Evolutionary conservation across 345 rosid species (phyloP), one percentile per base, ranked within the genome.

Genomic region (Syzygium aqueum): DNA sequence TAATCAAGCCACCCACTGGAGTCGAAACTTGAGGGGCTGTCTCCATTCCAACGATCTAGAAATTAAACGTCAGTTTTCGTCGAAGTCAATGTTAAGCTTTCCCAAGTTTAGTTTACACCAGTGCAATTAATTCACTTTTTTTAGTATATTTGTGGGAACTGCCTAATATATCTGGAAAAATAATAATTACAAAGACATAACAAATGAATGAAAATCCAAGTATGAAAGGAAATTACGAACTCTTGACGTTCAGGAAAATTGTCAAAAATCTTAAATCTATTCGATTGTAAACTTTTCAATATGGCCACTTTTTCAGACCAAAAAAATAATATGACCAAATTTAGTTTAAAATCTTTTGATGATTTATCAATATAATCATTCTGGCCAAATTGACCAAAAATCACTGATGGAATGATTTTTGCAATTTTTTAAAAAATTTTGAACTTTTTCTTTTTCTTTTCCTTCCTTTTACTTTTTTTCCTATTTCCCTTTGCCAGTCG

Each of bases 351-450:
- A 15, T 7, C 14, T 63, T 63, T 28, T 63, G 17, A 63, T 65
- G 0, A 65, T 28, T 15, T 65, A 1, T 7, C 5, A 0, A 65
- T 2, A 13, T 16, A 30, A 1, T 30, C 2, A 8, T 30, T 15
- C 1, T 3, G 11, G 7, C 1, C 9, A 28, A 16, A 28, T 59
- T 59, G 28, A 1, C 3, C 12, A 43, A 27, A 61, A 30, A 67
- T 17, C 12, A 0, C 11, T 14, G 4, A 33, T 1, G 5, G 16
- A 8, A 16, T 0, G 8, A 23, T 25, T 57, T 57, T 57, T 25
- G 11, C 14, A 57, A 57, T 23, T 23, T 23, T 22, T 53, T 7
- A 21, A 52, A 51, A 51, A 56, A 56, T 1, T 3, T 40, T 40
- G 40, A n/a, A 23, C 23, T 23, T 43, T 23, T 40, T 40, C 40